A percentile compares a stretch with the other conserved stretches of the same genome.
phyloP scores from a whole-genome alignment of 2,329 filamentous ascomycete species.

The Boeremia lycopersici region DNA sequence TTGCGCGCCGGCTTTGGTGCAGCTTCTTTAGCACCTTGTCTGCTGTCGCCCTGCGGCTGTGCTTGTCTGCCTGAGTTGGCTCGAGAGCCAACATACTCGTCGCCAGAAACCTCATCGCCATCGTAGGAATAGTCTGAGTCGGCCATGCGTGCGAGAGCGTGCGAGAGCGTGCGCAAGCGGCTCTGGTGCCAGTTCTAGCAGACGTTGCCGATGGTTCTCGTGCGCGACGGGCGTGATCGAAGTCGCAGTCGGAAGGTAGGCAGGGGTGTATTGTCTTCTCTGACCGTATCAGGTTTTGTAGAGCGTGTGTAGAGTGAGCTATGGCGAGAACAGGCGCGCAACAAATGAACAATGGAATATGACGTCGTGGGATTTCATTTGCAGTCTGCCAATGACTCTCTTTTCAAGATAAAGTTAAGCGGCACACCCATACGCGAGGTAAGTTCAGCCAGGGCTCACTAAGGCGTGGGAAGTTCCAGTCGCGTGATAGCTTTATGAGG shows the following conservation, averaged over 20 bases:
- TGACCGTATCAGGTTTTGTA: background rate
- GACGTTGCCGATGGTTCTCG: constrained; percentile 7
- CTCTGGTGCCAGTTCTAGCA: background rate
- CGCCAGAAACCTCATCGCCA: constrained; percentile 65
- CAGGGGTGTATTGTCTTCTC: background rate
- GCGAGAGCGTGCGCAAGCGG: constrained; percentile 8
- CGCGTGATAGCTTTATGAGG: constrained; percentile 13
- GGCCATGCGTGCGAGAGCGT: constrained; percentile 59
- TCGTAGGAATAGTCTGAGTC: constrained; percentile 76
- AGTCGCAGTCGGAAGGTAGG: background rate
- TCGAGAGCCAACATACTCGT: constrained; percentile 61
- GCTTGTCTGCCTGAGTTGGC: constrained; percentile 32
- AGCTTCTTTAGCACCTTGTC: constrained; percentile 25
- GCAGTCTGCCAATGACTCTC: background rate
- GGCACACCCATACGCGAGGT: background rate
- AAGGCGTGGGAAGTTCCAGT: background rate
- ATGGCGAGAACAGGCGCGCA: constrained; percentile 2
- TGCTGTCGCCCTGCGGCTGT: constrained; percentile 30
- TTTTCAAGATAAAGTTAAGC: background rate
- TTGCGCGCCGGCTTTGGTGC: constrained; percentile 50
- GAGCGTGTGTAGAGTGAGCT: background rate
- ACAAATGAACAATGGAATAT: constrained; percentile 6
- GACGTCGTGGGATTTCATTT: constrained; percentile 13
- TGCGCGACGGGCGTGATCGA: background rate
- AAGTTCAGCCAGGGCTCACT: constrained; percentile 5